Conservation (phyloP, 225 moss, liverwort and hornwort species). For the Ulota crispa region DNA sequence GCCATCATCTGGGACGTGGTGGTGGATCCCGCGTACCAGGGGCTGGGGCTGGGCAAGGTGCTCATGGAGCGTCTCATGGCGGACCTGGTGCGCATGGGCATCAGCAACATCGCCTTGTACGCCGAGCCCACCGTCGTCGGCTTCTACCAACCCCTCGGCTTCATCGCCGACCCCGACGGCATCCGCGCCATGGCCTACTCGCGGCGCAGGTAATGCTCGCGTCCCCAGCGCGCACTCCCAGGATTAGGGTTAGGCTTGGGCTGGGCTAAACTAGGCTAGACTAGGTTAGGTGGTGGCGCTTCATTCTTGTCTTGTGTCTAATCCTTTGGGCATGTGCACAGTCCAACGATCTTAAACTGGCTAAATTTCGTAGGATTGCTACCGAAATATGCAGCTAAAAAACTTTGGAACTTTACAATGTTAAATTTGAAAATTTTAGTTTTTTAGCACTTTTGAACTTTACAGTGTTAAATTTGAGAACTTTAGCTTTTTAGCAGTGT, state of each 20-base stretch:
- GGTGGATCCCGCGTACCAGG: slow-evolving; percentile 85
- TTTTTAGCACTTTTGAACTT: too few relatives aligned
- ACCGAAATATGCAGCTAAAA: too few relatives aligned
- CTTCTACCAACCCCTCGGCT: slow-evolving; percentile 84
- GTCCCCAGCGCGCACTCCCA: neutral
- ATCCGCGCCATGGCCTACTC: slow-evolving; percentile 92
- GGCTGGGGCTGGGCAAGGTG: slow-evolving; percentile 79
- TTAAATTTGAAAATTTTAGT: too few relatives aligned
- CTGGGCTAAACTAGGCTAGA: too few relatives aligned
- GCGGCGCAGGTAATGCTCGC: slow-evolving; percentile 41
- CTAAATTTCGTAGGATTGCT: too few relatives aligned
- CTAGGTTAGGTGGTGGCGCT: neutral
- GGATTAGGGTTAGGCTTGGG: too few relatives aligned
- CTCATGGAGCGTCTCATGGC: slow-evolving; percentile 95
- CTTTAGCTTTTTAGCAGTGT: too few relatives aligned
- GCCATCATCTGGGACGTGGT: slow-evolving; percentile 97
- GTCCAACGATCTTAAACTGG: too few relatives aligned
- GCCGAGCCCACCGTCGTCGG: slow-evolving; percentile 81
- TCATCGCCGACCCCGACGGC: slow-evolving; percentile 74
- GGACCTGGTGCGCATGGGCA: slow-evolving; percentile 72
- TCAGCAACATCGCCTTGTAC: slow-evolving; percentile 86
- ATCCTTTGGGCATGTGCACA: too few relatives aligned
- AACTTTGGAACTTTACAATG: too few relatives aligned
- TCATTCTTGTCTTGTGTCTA: neutral
- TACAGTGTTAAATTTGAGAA: too few relatives aligned